Conservation (phyloP, 2,329 filamentous ascomycete genomes). For the Diaporthe sp. region DNA sequence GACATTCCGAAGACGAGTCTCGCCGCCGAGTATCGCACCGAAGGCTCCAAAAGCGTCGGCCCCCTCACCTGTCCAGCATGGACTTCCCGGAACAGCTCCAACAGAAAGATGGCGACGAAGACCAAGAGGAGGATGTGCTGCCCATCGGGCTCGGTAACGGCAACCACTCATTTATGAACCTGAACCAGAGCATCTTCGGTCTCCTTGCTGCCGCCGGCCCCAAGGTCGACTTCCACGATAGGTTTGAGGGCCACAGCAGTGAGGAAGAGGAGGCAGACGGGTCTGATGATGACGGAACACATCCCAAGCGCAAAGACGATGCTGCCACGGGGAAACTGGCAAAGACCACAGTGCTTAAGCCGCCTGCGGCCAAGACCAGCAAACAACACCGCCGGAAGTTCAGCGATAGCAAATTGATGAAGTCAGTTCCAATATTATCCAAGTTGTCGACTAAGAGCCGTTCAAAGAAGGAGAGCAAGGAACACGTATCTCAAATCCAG, state of each 20-base stretch:
- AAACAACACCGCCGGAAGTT: constrained; percentile 69
- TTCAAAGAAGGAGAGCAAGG: constrained; percentile 58
- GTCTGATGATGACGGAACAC: constrained; percentile 45
- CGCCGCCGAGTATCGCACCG: constrained; percentile 55
- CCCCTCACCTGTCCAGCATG: constrained; percentile 52
- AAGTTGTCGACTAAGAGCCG: constrained; percentile 57
- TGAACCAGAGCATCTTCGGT: constrained; percentile 96
- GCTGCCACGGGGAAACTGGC: constrained; percentile 47
- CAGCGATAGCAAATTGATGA: constrained; percentile 75
- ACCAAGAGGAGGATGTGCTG: constrained; percentile 62
- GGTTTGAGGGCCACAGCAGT: constrained; percentile 84
- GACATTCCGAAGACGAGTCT: constrained; percentile 50
- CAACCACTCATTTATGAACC: constrained; percentile 68
- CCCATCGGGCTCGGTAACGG: constrained; percentile 63
- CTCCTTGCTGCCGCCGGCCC: constrained; percentile 92
- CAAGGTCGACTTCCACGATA: constrained; percentile 83
- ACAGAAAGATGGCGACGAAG: constrained; percentile 62
- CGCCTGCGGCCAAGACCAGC: constrained; percentile 44
- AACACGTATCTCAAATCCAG: constrained; percentile 53
- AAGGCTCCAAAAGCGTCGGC: constrained; percentile 59
- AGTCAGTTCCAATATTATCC: constrained; percentile 74
- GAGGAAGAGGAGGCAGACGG: constrained; percentile 81
- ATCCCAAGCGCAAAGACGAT: constrained; percentile 19
- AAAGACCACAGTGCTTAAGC: constrained; percentile 57
- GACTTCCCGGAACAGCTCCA: constrained; percentile 68